Evolutionary conservation across 306 rosid species (phyloP), one percentile per base, ranked within the genome.

Genomic region (apple (Malus domestica)): DNA sequence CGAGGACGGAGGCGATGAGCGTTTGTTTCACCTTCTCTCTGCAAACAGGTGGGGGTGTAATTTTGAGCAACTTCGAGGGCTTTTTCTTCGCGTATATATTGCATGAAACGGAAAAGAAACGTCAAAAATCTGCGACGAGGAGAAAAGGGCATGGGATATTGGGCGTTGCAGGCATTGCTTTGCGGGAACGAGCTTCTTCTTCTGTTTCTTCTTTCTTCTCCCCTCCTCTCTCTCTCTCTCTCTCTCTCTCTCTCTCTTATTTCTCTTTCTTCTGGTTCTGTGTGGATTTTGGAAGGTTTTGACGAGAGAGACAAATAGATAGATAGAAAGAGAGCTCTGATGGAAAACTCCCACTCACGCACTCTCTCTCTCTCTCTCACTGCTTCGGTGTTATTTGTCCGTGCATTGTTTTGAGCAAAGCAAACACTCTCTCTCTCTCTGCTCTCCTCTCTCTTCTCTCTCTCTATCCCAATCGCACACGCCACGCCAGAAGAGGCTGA

Each of bases 101-200:
- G 71, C 72, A 67, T 71, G 78, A 78, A 77, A 74, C 70, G 29
- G 70, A 49, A 67, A 49, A 59, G 77, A 57, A 75, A 68, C 76
- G 84, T 78, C 54, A 18, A 52, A 80, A 78, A 64, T 19, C 55
- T 51, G 55, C 20, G 55, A 51, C 55, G 6, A 51, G 55, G 55
- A 51, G 8, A 15, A 5, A 51, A 44, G 12, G 63, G 76, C 81
- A 72, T 82, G 11, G 83, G 80, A 80, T 84, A 86, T 76, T 72
- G 85, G 72, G 81, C 32, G 70, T 61, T 63, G 76, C 89, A 87
- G 88, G 72, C 95, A 89, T 90, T 87, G 93, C 88, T 87, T 89
- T 93, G 93, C 86, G 88, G 45, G 62, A 83, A 80, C 73, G 81
- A 80, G 80, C 52, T 80, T 71, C 78, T 82, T 44, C 80, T 80